Conservation (phyloP, 2,329 filamentous ascomycete genomes). For the Colletotrichum lindemuthianum region DNA sequence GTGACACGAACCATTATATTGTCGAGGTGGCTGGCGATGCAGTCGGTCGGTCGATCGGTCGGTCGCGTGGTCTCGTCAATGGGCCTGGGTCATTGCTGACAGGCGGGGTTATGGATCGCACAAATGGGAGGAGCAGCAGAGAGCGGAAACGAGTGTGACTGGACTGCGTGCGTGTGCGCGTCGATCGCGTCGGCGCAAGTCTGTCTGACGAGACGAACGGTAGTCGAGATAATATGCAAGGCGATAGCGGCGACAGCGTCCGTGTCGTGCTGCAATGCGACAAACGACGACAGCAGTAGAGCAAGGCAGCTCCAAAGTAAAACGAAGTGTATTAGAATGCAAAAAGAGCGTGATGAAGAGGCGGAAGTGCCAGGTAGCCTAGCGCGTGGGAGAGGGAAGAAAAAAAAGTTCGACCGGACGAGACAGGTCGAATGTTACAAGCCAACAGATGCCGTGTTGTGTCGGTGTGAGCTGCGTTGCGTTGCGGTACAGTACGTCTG, state of each 20-base stretch:
- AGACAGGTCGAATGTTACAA: slow-evolving; percentile 27
- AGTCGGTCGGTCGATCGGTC: slow-evolving; percentile 29
- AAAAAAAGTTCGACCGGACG: slow-evolving; percentile 11
- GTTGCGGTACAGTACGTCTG: no score
- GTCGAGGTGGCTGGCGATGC: slow-evolving; percentile 47
- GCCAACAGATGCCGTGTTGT: slow-evolving; percentile 21
- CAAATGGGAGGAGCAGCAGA: slow-evolving; percentile 16
- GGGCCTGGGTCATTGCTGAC: slow-evolving; percentile 42
- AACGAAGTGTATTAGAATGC: background rate
- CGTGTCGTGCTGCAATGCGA: slow-evolving; percentile 8
- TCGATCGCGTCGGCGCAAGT: slow-evolving; percentile 20
- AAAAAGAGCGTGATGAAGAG: slow-evolving; percentile 33
- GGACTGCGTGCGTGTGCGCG: background rate
- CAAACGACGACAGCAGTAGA: slow-evolving; percentile 5
- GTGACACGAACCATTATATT: slow-evolving; percentile 90
- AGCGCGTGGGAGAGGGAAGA: slow-evolving; percentile 3
- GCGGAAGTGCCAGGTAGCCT: slow-evolving; percentile 29
- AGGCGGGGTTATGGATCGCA: slow-evolving; percentile 20
- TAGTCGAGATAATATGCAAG: slow-evolving; percentile 12
- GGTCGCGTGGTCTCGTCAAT: slow-evolving; percentile 37
- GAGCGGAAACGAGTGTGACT: slow-evolving; percentile 25
- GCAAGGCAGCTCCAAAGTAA: slow-evolving; percentile 1
- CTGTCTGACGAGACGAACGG: slow-evolving; percentile 9
- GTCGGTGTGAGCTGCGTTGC: slow-evolving; percentile 33
- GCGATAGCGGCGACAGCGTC: slow-evolving; percentile 6